phyloP scores from a whole-genome alignment of 148 eudicot genomes.

The Drosera capensis region DNA sequence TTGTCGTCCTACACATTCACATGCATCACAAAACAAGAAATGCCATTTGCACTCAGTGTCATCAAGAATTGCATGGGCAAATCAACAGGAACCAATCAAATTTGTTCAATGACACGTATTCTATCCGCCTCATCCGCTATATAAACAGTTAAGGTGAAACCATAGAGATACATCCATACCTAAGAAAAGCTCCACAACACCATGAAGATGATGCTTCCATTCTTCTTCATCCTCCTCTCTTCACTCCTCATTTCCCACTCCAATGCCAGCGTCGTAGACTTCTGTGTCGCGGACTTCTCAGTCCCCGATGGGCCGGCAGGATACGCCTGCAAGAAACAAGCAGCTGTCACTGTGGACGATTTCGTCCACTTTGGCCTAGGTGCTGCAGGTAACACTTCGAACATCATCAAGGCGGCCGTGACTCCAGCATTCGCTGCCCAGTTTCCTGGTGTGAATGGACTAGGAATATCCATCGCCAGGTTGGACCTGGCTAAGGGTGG shows the following conservation, averaged over 20 bases:
- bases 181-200: too few relatives aligned
- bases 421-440: constrained; percentile 62
- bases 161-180: too few relatives aligned
- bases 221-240: constrained; percentile 21
- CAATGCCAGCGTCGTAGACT: constrained; percentile 35
- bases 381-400: constrained; percentile 39
- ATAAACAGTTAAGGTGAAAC: too few relatives aligned
- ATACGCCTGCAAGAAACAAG: constrained; percentile 51
- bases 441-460: constrained; percentile 66
- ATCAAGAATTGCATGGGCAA: too few relatives aligned
- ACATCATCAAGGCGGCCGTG: constrained; percentile 64
- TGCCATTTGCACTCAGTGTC: too few relatives aligned
- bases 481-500: constrained; percentile 57
- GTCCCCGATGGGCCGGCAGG: constrained; percentile 46
- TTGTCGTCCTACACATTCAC: too few relatives aligned
- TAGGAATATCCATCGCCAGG: constrained; percentile 60
- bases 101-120: too few relatives aligned
- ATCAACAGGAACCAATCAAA: too few relatives aligned
- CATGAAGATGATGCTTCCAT: constrained; percentile 33
- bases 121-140: too few relatives aligned
- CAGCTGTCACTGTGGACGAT: constrained; percentile 29
- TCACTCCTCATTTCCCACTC: constrained; percentile 22
- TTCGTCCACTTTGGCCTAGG: constrained; percentile 45
- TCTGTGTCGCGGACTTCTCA: constrained; percentile 48
- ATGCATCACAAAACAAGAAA: too few relatives aligned